Evolutionary conservation across 1,139 yeast species (phyloP), one percentile per base, ranked within the genome.

Genomic region (Scheffersomyces quercinus): DNA sequence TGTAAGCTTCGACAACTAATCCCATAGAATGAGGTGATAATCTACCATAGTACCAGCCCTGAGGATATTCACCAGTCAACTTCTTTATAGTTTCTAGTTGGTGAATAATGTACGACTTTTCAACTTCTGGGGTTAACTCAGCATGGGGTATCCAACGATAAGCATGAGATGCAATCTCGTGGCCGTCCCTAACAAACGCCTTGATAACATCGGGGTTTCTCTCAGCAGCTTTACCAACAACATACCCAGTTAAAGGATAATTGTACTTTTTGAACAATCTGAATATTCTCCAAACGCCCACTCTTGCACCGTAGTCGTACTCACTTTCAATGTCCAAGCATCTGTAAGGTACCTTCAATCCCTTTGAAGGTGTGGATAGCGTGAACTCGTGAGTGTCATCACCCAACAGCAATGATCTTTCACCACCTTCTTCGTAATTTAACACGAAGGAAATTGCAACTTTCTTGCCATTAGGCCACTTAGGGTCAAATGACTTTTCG

Each of bases 91-190:
- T 46, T 40, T 51, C 45, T 36, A 53, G 41, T 43, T 53, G 55
- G 36, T 49, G 46, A n/a, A 31, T 38, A 29, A 53, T 53, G 36
- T 52, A 53, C n/a, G 56, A 54, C 35, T 53, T 53, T 40, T 53
- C 57, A 6, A 46, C 41, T 41, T 53, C 57, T 20, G 57, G 57
- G 3, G 48, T 9, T 16, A 47, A 40, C 20, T 48, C 56, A 31
- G 56, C 59, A 46, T 62, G 65, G 35, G 68, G 65, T 45, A 65
- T 60, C 73, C 73, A 67, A 46, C 71, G 56, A 44, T 64, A 62
- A 24, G 70, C 69, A 45, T 67, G 73, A 32, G 67, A 64, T 5
- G 70, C 73, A 44, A 68, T 63, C 45, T 67, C 72, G 49, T 66
- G 70, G 8, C 72, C 73, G 40, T 64, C 70, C 42, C 68, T 57